Conservation (phyloP, 257 asterid species). For the Lycium barbarum region DNA sequence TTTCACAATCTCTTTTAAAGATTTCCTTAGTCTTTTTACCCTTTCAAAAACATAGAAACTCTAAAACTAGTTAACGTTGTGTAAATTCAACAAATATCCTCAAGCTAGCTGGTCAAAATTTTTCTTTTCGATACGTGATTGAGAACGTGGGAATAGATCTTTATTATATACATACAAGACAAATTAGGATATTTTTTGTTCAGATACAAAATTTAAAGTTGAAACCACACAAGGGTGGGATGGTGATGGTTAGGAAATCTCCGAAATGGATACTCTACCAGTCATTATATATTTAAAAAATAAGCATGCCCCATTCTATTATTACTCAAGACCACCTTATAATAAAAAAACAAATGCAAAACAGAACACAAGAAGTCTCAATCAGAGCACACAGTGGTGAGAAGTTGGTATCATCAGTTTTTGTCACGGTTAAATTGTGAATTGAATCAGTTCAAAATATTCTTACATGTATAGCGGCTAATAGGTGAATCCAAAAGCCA, state of each 20-base stretch:
- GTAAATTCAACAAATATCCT: background rate
- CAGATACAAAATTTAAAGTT: background rate
- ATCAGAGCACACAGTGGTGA: background rate
- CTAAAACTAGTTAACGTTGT: background rate
- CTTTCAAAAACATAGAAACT: background rate
- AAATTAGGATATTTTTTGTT: conserved; percentile 28
- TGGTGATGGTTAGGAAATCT: conserved; percentile 31
- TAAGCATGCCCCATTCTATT: background rate
- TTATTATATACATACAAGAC: background rate
- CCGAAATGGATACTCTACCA: background rate
- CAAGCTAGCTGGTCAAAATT: background rate
- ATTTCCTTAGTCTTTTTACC: background rate
- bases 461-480: background rate
- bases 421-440: background rate
- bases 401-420: background rate
- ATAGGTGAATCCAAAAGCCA: background rate
- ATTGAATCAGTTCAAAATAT: background rate
- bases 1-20: background rate
- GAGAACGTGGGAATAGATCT: background rate
- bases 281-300: conserved; percentile 18
- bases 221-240: conserved; percentile 32
- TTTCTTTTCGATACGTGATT: background rate
- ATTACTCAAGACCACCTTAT: background rate
- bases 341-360: background rate
- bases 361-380: background rate